Evolutionary conservation across 2,329 filamentous ascomycete genomes (phyloP), one percentile per base, ranked within the genome.

Genomic region (Rosellinia necatrix): DNA sequence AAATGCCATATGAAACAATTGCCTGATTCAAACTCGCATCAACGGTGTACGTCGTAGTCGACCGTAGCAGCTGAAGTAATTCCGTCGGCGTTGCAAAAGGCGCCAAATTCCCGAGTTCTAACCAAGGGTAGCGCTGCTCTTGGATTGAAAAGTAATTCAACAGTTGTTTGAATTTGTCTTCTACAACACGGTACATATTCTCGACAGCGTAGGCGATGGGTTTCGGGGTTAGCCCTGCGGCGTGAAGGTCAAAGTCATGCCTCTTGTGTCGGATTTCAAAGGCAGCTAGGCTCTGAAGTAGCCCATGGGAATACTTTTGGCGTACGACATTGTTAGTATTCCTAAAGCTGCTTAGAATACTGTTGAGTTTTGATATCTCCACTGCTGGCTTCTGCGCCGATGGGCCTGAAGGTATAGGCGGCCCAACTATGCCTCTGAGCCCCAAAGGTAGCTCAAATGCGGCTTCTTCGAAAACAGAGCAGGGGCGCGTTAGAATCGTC

Each of bases 51-150:
- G 41, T 59, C 0, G 62, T 71, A 1, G 73, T n/a, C n/a, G n/a
- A 75, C 6, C 78, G 71, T 0, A 86, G 64, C 15, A 80, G 75
- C 38, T 77, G 73, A 0, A 86, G 72, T 0, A 85, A 55, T 0
- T 76, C 68, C 0, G 72, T 51, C 0, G 72, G 69, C 0, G 76
- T 79, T n/a, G n/a, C n/a, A n/a, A n/a, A n/a, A n/a, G n/a, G n/a
- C n/a, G n/a, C n/a, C n/a, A n/a, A n/a, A n/a, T n/a, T n/a, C n/a
- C n/a, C n/a, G n/a, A n/a, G n/a, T n/a, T n/a, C n/a, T n/a, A n/a
- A n/a, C n/a, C n/a, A n/a, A n/a, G n/a, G n/a, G n/a, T n/a, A n/a
- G n/a, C n/a, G n/a, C n/a, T n/a, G n/a, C n/a, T n/a, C n/a, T n/a
- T n/a, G n/a, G n/a, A n/a, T n/a, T n/a, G n/a, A n/a, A n/a, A n/a